Conservation (phyloP, 495 filamentous ascomycete species). For the Aspergillus coremiiformis region DNA sequence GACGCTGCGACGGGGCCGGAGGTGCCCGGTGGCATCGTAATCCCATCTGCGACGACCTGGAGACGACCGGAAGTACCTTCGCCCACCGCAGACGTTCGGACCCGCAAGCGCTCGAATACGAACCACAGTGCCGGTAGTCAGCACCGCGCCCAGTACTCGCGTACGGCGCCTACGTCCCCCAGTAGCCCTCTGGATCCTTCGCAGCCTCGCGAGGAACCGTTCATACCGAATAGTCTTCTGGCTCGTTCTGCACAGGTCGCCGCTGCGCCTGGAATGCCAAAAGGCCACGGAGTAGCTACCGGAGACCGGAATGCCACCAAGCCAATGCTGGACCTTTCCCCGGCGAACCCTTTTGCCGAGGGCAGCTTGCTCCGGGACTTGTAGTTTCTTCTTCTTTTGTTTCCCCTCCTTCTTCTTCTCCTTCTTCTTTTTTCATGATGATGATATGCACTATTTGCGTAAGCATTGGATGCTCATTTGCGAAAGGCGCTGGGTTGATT, state of each 20-base stretch:
- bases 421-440: background rate
- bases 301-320: slow-evolving; percentile 43
- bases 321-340: slow-evolving; percentile 50
- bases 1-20: slow-evolving; percentile 57
- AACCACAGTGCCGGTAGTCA: slow-evolving; percentile 22
- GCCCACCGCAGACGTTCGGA: slow-evolving; percentile 12
- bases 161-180: slow-evolving; percentile 1
- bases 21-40: slow-evolving; percentile 32
- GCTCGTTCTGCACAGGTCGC: slow-evolving; percentile 19
- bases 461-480: background rate
- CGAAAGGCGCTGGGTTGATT: background rate
- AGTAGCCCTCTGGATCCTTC: slow-evolving; percentile 16
- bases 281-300: slow-evolving; percentile 47
- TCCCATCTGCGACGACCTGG: slow-evolving; percentile 50
- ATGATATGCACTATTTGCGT: background rate
- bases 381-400: too few relatives aligned
- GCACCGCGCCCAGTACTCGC: slow-evolving; percentile 8
- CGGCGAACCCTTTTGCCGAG: slow-evolving; percentile 43
- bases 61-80: slow-evolving; percentile 25
- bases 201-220: slow-evolving; percentile 22
- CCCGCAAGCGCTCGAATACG: slow-evolving; percentile 27
- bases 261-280: slow-evolving; percentile 7
- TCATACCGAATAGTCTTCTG: slow-evolving; percentile 34
- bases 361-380: slow-evolving; percentile 46
- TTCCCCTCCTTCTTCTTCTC: background rate